Conservation (phyloP, 2,329 filamentous ascomycete genomes). For the Diaporthe longicolla region DNA sequence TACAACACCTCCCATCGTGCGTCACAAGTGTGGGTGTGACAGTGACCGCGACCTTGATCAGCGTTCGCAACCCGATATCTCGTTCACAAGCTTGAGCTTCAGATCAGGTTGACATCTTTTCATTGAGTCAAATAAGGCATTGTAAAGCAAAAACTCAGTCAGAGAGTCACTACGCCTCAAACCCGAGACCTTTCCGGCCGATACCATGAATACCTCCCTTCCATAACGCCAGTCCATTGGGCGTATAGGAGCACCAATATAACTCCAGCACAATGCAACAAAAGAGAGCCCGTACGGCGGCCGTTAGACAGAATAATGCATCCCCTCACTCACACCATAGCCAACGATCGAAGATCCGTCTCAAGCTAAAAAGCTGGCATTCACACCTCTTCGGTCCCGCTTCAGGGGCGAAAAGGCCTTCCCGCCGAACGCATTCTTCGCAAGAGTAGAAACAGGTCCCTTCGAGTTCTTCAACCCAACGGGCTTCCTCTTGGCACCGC, state of each 20-base stretch:
- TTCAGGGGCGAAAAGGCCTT: slow-evolving; percentile 80
- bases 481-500: slow-evolving; percentile 45
- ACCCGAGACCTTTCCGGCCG: not conserved
- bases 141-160: not conserved
- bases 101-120: slow-evolving; percentile 6
- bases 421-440: slow-evolving; percentile 65
- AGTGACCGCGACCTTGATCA: not conserved
- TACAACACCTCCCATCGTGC: too few relatives aligned
- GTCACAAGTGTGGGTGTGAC: too few relatives aligned
- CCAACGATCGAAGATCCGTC: not conserved
- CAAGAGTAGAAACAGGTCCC: slow-evolving; percentile 45
- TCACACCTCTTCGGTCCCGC: slow-evolving; percentile 74
- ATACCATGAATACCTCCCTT: slow-evolving; percentile 10
- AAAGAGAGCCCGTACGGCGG: slow-evolving; percentile 21
- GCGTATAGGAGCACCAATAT: slow-evolving; percentile 5
- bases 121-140: slow-evolving; percentile 13
- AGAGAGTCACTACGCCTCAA: not conserved
- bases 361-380: slow-evolving; percentile 72
- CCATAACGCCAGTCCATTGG: slow-evolving; percentile 31
- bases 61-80: not conserved
- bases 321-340: too few relatives aligned
- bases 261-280: slow-evolving; percentile 36
- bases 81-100: not conserved
- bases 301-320: slow-evolving; percentile 10
- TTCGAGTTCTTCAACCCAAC: slow-evolving; percentile 44